phyloP scores from a whole-genome alignment of 192 early-diverging fungal species.

The Gonapodya prolifera region DNA sequence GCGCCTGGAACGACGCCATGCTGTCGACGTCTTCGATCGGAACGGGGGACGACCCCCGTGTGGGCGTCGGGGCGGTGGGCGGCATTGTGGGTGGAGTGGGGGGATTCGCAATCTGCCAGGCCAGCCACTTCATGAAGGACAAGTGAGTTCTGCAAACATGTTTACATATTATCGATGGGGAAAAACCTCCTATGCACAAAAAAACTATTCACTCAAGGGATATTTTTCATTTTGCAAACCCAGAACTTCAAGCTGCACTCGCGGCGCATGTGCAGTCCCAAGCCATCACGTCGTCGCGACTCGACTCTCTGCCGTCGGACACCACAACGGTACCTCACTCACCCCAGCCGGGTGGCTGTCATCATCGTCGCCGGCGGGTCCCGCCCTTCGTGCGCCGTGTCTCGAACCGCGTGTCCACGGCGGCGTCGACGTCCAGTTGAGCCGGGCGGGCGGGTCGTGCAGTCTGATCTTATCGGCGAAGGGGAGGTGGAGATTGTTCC shows the following conservation, averaged over 20 bases:
- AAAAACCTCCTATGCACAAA: too few relatives aligned
- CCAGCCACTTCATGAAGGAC: too few relatives aligned
- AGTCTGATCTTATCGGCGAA: neutral
- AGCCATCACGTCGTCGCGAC: neutral
- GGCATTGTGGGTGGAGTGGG: too few relatives aligned
- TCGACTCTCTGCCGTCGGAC: neutral
- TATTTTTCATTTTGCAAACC: too few relatives aligned
- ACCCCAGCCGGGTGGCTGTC: neutral
- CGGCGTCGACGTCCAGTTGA: neutral
- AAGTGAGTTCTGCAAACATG: too few relatives aligned
- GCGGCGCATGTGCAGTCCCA: too few relatives aligned
- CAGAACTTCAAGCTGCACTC: too few relatives aligned
- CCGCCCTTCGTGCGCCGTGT: neutral
- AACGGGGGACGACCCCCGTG: neutral
- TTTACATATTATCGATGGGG: too few relatives aligned
- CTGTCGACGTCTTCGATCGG: neutral
- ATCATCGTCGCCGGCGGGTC: too few relatives aligned
- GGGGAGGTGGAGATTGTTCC: neutral
- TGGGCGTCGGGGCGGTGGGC: too few relatives aligned
- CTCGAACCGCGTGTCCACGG: neutral
- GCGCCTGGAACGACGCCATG: neutral
- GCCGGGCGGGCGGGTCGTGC: neutral
- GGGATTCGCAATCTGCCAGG: too few relatives aligned
- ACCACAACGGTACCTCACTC: neutral
- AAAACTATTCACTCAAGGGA: too few relatives aligned